phyloP scores from a whole-genome alignment of 1,284 basidiomycete species.

The Rugosomyces carneus region DNA sequence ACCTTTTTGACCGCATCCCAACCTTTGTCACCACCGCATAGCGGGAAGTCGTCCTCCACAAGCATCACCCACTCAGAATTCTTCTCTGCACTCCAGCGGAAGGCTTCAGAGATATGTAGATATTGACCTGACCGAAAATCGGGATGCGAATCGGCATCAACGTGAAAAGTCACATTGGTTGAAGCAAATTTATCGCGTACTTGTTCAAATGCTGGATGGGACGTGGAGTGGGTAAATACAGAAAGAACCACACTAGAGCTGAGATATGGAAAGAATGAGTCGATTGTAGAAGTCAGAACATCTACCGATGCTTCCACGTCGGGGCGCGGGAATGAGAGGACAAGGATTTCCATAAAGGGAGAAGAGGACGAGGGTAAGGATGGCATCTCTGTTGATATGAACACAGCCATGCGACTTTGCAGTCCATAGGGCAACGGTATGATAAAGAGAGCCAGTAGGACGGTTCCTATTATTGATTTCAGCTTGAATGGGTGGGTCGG shows the following conservation, averaged over 20 bases:
- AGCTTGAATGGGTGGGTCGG: constrained; percentile 1
- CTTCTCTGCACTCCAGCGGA: constrained; percentile 26
- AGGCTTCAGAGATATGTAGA: constrained; percentile 34
- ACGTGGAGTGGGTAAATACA: constrained; percentile 31
- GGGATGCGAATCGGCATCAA: constrained; percentile 28
- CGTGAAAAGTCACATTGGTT: constrained; percentile 26
- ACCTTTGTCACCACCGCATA: constrained; percentile 28
- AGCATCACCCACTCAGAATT: constrained; percentile 36
- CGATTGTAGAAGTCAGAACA: constrained; percentile 29
- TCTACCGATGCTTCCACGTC: constrained; percentile 19
- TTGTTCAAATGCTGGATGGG: constrained; percentile 27
- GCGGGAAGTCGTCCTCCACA: constrained; percentile 37
- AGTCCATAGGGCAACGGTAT: constrained; percentile 14
- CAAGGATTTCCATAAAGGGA: constrained; percentile 31
- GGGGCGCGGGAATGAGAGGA: constrained; percentile 33
- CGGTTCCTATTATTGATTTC: constrained; percentile 9
- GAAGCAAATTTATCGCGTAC: constrained; percentile 19
- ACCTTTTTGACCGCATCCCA: constrained; percentile 26
- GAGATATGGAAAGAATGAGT: constrained; percentile 30
- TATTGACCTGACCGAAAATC: constrained; percentile 28
- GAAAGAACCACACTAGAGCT: constrained; percentile 24
- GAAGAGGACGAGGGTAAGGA: constrained; percentile 17
- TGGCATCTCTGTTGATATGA: constrained; percentile 13
- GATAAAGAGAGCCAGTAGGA: constrained; percentile 11
- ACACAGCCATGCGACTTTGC: constrained; percentile 5